Base-by-base conservation (phyloP, 805 yeast genomes). In the Vanderwaltozyma verrucispora region DNA sequence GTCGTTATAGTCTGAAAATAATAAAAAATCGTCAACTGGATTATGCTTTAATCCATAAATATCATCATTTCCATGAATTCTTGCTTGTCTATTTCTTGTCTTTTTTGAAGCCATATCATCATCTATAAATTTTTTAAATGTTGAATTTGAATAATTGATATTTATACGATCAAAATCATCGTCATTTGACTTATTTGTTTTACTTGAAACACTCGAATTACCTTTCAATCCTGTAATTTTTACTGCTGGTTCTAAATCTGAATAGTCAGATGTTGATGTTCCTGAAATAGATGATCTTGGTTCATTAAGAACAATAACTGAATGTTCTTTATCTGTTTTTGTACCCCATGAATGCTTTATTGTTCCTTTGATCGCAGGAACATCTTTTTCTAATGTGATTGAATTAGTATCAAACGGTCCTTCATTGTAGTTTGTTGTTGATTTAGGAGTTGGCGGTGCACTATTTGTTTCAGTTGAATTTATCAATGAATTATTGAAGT, bases 261-360 rank as follows among this genome's bases (percentile, higher is more conserved):
- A 21, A 21, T 21, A 14, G 19, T 30, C 25, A 6, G 17, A 10
- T 12, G 25, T 12, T 30, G 30, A 19, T 6, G 30, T 3, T 8
- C 12, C 25, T 1, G 38, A 35, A 15, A 15, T 19, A 3, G 28
- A 20, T 14, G 33, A 15, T 25, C 20, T 28, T 11, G 36, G 38
- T 18, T 45, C 38, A 37, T 51, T 51, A 21, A 51, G 32, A 13
- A 43, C 34, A 26, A 51, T 51, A 6, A 51, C 50, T 9, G 53
- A 47, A 15, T 47, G 49, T 2, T 45, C 45, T 14, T 32, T 32
- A 21, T 48, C 47, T 12, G 43, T 27, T n/a, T 29, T 41, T 10
- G 44, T 50, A 0, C 73, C 74, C 75, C 75, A 71, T 30, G 68
- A 69, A 44, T 70, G 74, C 11, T 68, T 65, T 24, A 72, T 53